Conservation (phyloP, 1,139 yeast genomes). For the Meyerozyma carpophila region DNA sequence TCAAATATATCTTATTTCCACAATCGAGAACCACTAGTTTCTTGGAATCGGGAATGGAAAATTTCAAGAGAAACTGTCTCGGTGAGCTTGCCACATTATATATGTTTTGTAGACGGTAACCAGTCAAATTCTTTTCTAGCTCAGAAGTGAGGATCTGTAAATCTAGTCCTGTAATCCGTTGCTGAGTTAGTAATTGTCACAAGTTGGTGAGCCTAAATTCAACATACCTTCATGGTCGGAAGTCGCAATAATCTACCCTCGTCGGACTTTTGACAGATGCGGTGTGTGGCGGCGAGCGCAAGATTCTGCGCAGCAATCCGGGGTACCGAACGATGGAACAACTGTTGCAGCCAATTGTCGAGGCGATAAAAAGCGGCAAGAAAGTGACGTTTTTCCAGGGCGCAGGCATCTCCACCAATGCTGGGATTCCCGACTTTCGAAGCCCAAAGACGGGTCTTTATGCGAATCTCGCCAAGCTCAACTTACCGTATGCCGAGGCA, state of each 20-base stretch:
- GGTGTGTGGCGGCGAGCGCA: background rate
- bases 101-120: slow-evolving; percentile 76
- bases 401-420: slow-evolving; percentile 89
- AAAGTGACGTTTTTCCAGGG: slow-evolving; percentile 59
- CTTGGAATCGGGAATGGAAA: slow-evolving; percentile 80
- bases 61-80: slow-evolving; percentile 74
- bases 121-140: slow-evolving; percentile 48
- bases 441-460: slow-evolving; percentile 90
- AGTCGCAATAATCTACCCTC: background rate
- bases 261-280: background rate
- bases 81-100: slow-evolving; percentile 73
- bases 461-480: slow-evolving; percentile 66
- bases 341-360: background rate
- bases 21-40: slow-evolving; percentile 73
- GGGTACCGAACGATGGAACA: background rate
- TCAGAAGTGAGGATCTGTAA: slow-evolving; percentile 68
- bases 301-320: background rate
- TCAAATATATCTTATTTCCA: slow-evolving; percentile 75
- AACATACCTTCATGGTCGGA: slow-evolving; percentile 2
- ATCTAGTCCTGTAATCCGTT: slow-evolving; percentile 82
- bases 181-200: slow-evolving; percentile 38
- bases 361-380: slow-evolving; percentile 2
- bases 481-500: slow-evolving; percentile 90
- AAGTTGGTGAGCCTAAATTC: background rate
- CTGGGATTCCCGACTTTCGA: slow-evolving; percentile 94